Evolutionary conservation across 2,329 filamentous ascomycete genomes (phyloP), one percentile per base, ranked within the genome.

Genomic region (Alternaria atra): DNA sequence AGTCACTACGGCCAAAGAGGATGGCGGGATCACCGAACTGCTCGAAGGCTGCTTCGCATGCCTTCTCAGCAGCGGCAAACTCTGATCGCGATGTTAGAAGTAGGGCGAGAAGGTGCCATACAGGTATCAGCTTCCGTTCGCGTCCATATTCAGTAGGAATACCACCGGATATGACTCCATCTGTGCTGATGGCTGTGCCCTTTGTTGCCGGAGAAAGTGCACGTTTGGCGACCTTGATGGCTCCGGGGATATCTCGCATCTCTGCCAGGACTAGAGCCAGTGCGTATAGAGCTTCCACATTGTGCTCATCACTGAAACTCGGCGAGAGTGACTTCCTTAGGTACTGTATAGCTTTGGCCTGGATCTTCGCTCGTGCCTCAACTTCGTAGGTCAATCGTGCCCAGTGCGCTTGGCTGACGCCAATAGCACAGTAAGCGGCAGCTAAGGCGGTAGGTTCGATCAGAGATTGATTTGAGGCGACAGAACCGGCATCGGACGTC

Each of bases 31-130:
- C 89, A 54, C 90, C 89, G 71, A 97, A 96, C 73, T 97, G 92
- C 68, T 97, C 93, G 73, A 98, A 91, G 4, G 93, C 94, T 27
- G 92, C 93, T 74, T 97, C 93, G 69, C 94, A 98, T 32, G 93
- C 90, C 71, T 90, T 89, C 29, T 88, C 86, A 2, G 95, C 94
- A 77, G 91, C 90, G 51, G 87, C 82, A 70, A 91, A 97, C 64
- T 97, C 93, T 67, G 97, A 91, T 65, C 91, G 89, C 1, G 93
- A 92, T 67, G 92, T 97, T 30, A 98, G 81, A 23, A 98, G 84
- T 25, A 99, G 84, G 0, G 93, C 90, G 47, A 99, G 84, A 15
- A 99, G 84, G 81, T 99, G 95, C 94, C 95, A 97, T 25, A 97
- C 80, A 2, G 94, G 90, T 25, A 98, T 89, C n/a, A 87, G 72